Conservation (phyloP, 2,329 filamentous ascomycete genomes). For the Diaporthe australafricana region DNA sequence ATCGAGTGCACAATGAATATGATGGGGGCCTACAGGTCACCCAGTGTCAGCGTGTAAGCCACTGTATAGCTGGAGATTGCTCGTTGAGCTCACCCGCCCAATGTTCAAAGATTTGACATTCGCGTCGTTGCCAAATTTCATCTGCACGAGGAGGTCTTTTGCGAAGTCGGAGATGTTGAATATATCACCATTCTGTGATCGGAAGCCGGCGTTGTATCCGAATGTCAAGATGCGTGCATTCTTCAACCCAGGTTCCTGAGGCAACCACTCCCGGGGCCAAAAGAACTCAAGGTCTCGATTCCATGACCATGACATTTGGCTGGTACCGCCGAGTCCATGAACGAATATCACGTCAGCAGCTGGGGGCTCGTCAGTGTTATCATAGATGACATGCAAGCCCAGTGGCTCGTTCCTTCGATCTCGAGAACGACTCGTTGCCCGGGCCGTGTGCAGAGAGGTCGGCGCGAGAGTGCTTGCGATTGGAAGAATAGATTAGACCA, state of each 20-base stretch:
- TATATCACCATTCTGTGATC: too few species aligned
- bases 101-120: too few species aligned
- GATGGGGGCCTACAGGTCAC: neutral
- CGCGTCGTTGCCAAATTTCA: neutral
- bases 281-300: neutral
- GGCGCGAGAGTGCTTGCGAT: too few species aligned
- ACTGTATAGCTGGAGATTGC: too few species aligned
- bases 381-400: neutral
- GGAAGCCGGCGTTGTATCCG: neutral
- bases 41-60: too few species aligned
- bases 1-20: constrained; percentile 15
- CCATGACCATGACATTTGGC: neutral
- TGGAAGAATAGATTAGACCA: too few species aligned
- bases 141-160: neutral
- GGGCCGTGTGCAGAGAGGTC: too few species aligned
- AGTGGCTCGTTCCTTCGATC: too few species aligned
- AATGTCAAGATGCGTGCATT: neutral
- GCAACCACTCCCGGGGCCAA: neutral
- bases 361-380: neutral
- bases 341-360: neutral
- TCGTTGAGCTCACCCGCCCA: too few species aligned
- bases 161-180: neutral
- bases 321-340: neutral
- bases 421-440: too few species aligned
- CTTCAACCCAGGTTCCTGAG: neutral